These are phyloP conservation scores for Danielia reshetovae DNA, from an alignment of 805 yeast genomes.

Conservation along the genomic window DNA sequence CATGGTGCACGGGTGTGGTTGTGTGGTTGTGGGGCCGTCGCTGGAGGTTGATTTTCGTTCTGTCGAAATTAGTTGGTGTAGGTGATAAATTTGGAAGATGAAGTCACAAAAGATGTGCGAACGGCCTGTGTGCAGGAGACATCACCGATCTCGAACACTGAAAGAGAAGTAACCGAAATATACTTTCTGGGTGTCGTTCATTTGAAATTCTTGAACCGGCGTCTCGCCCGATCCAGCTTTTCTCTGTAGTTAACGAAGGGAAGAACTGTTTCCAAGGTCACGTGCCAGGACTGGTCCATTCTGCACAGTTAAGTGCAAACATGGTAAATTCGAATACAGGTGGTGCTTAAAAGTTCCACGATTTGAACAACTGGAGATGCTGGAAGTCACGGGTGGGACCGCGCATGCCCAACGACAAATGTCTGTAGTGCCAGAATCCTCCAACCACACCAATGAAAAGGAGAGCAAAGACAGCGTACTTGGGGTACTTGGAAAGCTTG, in stretches of 20 bases:
- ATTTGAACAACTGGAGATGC: constrained; percentile 8
- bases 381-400: constrained; percentile 6
- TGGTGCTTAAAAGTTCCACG: constrained; percentile 11
- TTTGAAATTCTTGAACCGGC: too few species aligned
- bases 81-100: too few species aligned
- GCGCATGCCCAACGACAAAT: constrained; percentile 15
- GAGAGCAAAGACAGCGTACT: constrained; percentile 4
- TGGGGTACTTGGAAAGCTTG: constrained; percentile 11
- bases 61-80: too few species aligned
- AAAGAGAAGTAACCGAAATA: too few species aligned
- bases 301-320: too few species aligned
- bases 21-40: background rate
- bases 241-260: too few species aligned
- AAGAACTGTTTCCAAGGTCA: too few species aligned
- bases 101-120: too few species aligned
- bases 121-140: background rate
- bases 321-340: too few species aligned
- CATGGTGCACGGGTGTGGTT: constrained; percentile 6
- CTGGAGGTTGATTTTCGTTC: background rate
- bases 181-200: too few species aligned
- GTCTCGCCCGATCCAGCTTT: too few species aligned
- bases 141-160: background rate
- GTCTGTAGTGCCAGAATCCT: constrained; percentile 13
- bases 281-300: too few species aligned
- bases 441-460: constrained; percentile 11